Conservation (phyloP, 2,329 filamentous ascomycete genomes). For the Endothia cerciana region DNA sequence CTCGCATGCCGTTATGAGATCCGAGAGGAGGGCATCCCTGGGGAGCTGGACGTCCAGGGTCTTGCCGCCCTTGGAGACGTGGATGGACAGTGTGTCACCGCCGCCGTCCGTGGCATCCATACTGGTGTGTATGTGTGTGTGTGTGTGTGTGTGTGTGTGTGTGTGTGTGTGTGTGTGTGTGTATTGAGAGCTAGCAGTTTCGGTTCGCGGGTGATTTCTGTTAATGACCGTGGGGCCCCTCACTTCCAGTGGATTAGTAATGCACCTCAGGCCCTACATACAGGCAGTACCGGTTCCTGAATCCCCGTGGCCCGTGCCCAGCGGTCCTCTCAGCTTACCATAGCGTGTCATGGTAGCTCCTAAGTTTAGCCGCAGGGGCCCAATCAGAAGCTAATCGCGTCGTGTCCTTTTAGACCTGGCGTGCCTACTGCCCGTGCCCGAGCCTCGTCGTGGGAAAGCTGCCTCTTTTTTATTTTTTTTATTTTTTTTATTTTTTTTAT, state of each 20-base stretch:
- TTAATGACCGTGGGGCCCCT: neutral
- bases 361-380: slow-evolving; percentile 31
- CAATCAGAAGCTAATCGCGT: slow-evolving; percentile 48
- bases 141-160: neutral
- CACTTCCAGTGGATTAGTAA: slow-evolving; percentile 12
- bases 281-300: too few relatives aligned
- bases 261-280: neutral
- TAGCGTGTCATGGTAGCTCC: slow-evolving; percentile 5
- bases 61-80: slow-evolving; percentile 31
- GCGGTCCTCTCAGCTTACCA: neutral
- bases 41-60: slow-evolving; percentile 30
- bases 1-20: slow-evolving; percentile 34
- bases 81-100: slow-evolving; percentile 25
- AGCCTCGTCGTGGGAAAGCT: slow-evolving; percentile 1
- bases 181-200: neutral
- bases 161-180: neutral
- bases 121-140: neutral
- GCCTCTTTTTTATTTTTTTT: neutral
- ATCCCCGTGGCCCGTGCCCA: too few relatives aligned
- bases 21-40: slow-evolving; percentile 31
- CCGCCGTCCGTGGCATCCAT: slow-evolving; percentile 1
- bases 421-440: slow-evolving; percentile 1
- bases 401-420: slow-evolving; percentile 43
- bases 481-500: neutral
- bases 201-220: neutral